phyloP scores from a whole-genome alignment of 2,329 filamentous ascomycete species.

The Xylariaceae sp. region DNA sequence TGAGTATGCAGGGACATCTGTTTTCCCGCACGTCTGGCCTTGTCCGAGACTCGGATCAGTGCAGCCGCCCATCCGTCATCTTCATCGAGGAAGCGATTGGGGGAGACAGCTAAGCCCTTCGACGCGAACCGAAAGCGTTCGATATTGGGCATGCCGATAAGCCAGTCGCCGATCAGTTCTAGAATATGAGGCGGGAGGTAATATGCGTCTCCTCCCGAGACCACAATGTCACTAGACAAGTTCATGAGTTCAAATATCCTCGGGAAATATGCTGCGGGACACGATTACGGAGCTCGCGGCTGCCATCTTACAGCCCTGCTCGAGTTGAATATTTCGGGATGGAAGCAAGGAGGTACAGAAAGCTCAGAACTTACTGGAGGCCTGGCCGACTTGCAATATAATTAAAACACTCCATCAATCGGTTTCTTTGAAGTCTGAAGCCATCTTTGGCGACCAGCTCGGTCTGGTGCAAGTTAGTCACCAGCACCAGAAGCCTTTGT shows the following conservation, averaged over 20 bases:
- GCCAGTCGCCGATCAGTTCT: constrained; percentile 46
- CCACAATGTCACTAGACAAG: constrained; percentile 58
- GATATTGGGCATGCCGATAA: constrained; percentile 54
- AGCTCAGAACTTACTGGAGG: no score
- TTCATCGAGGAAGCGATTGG: constrained; percentile 48
- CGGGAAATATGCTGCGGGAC: no score
- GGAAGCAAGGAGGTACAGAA: no score
- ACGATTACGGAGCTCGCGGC: no score
- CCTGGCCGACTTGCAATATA: constrained; percentile 49
- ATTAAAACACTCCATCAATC: constrained; percentile 51
- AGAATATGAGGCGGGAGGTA: constrained; percentile 51
- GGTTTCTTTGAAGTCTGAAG: constrained; percentile 33
- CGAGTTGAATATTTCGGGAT: no score
- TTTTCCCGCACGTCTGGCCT: constrained; percentile 50
- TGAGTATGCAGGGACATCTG: constrained; percentile 61
- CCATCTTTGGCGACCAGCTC: constrained; percentile 40
- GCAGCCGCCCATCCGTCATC: constrained; percentile 49
- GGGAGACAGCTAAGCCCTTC: constrained; percentile 57
- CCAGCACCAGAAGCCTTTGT: no score
- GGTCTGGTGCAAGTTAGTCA: constrained; percentile 35
- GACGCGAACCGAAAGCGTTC: constrained; percentile 57
- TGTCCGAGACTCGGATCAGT: constrained; percentile 46
- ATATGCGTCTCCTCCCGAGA: constrained; percentile 60
- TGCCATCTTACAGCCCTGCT: no score
- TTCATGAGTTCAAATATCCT: no score